Evolutionary conservation across 108 stramenopile genomes (phyloP).

Genomic region (Parmales sp.): DNA sequence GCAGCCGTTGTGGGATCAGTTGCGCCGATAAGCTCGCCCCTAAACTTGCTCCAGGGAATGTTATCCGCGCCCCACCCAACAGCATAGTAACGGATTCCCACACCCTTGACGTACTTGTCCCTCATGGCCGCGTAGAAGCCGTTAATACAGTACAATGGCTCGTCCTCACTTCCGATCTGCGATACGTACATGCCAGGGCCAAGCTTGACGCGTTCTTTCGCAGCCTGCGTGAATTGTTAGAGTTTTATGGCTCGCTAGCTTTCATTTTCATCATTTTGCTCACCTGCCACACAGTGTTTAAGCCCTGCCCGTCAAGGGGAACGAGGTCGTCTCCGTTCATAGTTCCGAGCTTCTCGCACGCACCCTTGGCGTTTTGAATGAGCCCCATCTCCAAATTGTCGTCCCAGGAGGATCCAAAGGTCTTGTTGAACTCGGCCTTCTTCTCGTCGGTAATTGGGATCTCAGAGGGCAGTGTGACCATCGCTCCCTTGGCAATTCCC

Average conservation of each 20-base stretch:
- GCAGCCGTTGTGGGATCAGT: slow-evolving; percentile 43
- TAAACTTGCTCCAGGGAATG: slow-evolving; percentile 37
- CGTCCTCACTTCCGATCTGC: slow-evolving; percentile 30
- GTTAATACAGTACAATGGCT: slow-evolving; percentile 34
- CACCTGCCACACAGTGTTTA: slow-evolving; percentile 20
- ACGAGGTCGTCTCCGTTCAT: slow-evolving; percentile 9
- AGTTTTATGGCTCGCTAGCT: too few relatives aligned
- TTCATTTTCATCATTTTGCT: background rate
- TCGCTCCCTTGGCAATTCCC: slow-evolving; percentile 34
- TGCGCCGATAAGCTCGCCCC: slow-evolving; percentile 42
- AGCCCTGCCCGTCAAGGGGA: slow-evolving; percentile 15
- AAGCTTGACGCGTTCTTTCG: background rate
- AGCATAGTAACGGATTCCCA: slow-evolving; percentile 28
- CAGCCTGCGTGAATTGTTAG: background rate
- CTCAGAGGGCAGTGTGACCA: slow-evolving; percentile 24
- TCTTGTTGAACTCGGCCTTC: slow-evolving; percentile 22
- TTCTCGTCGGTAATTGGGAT: slow-evolving; percentile 20
- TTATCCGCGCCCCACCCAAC: slow-evolving; percentile 20
- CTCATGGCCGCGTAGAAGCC: slow-evolving; percentile 44
- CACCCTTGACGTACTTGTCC: slow-evolving; percentile 19
- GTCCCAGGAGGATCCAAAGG: slow-evolving; percentile 26
- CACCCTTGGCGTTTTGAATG: slow-evolving; percentile 37
- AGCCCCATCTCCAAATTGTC: slow-evolving; percentile 17
- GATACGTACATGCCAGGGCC: slow-evolving; percentile 8
- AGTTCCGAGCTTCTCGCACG: slow-evolving; percentile 24